Conservation (phyloP, 2,329 filamentous ascomycete genomes). For the Aspergillus calidoustus region DNA sequence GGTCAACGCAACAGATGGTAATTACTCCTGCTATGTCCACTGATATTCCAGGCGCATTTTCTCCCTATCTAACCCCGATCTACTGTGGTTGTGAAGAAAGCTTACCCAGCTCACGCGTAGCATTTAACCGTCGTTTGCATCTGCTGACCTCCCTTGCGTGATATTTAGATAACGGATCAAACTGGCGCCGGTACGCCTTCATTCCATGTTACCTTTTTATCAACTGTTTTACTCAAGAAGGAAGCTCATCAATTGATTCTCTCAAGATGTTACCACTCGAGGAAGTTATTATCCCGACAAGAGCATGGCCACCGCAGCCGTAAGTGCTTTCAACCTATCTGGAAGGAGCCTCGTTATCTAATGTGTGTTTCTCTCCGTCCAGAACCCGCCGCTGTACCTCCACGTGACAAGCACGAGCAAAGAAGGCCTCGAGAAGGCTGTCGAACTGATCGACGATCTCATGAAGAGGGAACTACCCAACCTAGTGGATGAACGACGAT, state of each 20-base stretch:
- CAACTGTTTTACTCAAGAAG: slow-evolving; percentile 54
- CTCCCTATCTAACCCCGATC: slow-evolving; percentile 43
- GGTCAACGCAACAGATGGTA: slow-evolving; percentile 99
- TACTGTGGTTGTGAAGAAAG: slow-evolving; percentile 64
- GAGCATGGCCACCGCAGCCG: slow-evolving; percentile 90
- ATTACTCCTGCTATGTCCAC: slow-evolving; percentile 75
- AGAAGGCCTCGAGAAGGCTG: slow-evolving; percentile 85
- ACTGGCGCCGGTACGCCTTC: slow-evolving; percentile 97
- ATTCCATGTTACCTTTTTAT: slow-evolving; percentile 49
- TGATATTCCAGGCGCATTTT: slow-evolving; percentile 62
- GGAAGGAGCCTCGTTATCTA: neutral
- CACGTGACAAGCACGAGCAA: slow-evolving; percentile 94
- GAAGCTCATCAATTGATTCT: slow-evolving; percentile 63
- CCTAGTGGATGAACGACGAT: slow-evolving; percentile 90
- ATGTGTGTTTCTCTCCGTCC: slow-evolving; percentile 9
- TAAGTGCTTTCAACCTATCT: slow-evolving; percentile 56
- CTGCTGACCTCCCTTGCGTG: slow-evolving; percentile 90
- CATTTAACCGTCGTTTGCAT: slow-evolving; percentile 74
- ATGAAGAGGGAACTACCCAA: slow-evolving; percentile 97
- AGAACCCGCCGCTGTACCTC: slow-evolving; percentile 93
- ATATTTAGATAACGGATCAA: slow-evolving; percentile 98
- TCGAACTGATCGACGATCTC: slow-evolving; percentile 87
- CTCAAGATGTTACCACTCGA: slow-evolving; percentile 96
- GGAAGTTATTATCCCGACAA: slow-evolving; percentile 98
- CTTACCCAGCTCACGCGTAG: slow-evolving; percentile 70